Conservation (phyloP, 2,329 filamentous ascomycete species). For the Fusarium burgessii region DNA sequence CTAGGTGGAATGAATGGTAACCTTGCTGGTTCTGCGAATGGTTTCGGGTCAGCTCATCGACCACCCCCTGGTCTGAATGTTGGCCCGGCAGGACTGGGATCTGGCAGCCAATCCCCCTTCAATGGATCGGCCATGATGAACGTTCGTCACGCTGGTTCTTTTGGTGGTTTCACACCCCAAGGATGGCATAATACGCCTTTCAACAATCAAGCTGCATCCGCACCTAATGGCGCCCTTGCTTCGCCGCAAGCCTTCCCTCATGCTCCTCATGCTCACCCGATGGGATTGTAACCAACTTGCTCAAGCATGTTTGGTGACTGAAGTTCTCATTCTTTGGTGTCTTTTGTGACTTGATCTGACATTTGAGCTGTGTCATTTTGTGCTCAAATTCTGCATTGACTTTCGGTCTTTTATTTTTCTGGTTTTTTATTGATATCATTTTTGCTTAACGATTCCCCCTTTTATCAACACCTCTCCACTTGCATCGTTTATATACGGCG, state of each 20-base stretch:
- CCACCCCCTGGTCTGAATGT: conserved; percentile 80
- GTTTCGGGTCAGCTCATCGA: conserved; percentile 76
- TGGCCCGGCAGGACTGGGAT: no score
- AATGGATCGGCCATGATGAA: conserved; percentile 39
- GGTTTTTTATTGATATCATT: neutral
- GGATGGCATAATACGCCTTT: conserved; percentile 44
- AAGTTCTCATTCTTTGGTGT: neutral
- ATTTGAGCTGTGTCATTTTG: neutral
- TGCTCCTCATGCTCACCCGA: neutral
- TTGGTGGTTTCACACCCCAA: conserved; percentile 35
- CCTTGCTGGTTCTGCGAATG: conserved; percentile 62
- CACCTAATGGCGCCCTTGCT: conserved; percentile 33
- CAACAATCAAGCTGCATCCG: conserved; percentile 23
- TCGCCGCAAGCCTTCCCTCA: conserved; percentile 42
- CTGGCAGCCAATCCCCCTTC: conserved; percentile 39
- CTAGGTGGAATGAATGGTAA: conserved; percentile 71
- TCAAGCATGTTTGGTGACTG: neutral
- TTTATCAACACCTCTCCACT: conserved; percentile 5
- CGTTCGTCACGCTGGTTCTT: conserved; percentile 33
- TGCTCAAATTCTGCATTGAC: neutral
- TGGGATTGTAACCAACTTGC: neutral
- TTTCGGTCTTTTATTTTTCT: neutral
- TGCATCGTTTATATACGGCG: conserved; percentile 25
- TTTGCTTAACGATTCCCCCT: conserved; percentile 36
- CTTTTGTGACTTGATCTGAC: neutral